Evolutionary conservation across 768 basidiomycete species (phyloP).

Genomic region (Scleroderma citrinum): DNA sequence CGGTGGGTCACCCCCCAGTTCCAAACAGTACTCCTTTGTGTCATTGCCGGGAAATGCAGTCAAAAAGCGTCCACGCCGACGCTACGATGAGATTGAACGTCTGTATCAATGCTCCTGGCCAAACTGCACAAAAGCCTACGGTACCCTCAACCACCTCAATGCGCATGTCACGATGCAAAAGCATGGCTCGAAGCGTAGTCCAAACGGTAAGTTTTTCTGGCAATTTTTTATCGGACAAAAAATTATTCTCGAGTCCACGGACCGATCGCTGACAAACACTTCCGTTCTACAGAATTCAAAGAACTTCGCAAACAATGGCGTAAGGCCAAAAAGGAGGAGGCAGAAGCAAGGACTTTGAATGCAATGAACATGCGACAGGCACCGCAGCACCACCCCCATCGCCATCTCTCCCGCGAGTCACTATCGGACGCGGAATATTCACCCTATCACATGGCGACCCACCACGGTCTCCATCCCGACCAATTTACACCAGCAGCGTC

Average conservation of each 20-base stretch:
- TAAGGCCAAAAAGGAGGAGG: slow-evolving; percentile 79
- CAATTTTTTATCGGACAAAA: background rate
- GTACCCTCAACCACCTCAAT: slow-evolving; percentile 95
- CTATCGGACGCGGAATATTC: slow-evolving; percentile 20
- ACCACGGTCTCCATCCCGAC: slow-evolving; percentile 18
- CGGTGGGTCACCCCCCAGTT: slow-evolving; percentile 34
- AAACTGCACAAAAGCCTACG: slow-evolving; percentile 78
- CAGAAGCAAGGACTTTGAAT: slow-evolving; percentile 21
- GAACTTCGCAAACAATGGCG: slow-evolving; percentile 96
- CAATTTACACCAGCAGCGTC: slow-evolving; percentile 10
- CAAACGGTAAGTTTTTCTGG: slow-evolving; percentile 58
- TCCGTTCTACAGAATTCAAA: slow-evolving; percentile 77
- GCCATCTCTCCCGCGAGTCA: slow-evolving; percentile 20
- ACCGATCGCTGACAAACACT: slow-evolving; percentile 1
- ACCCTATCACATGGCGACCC: slow-evolving; percentile 13
- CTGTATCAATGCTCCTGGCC: slow-evolving; percentile 84
- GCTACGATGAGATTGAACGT: slow-evolving; percentile 94
- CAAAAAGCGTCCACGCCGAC: slow-evolving; percentile 76
- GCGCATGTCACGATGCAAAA: slow-evolving; percentile 99
- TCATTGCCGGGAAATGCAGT: slow-evolving; percentile 75
- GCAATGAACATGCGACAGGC: slow-evolving; percentile 7
- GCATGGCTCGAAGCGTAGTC: slow-evolving; percentile 86
- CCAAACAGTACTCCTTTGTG: slow-evolving; percentile 79
- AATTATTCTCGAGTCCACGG: slow-evolving; percentile 1
- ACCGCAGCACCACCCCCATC: slow-evolving; percentile 15